Percentiles rank a stretch among this genome's conserved stretches.
These are phyloP conservation scores for Stagonosporopsis cucurbitacearum DNA, from an alignment of 2,329 filamentous ascomycete genomes.

Conservation along the genomic window DNA sequence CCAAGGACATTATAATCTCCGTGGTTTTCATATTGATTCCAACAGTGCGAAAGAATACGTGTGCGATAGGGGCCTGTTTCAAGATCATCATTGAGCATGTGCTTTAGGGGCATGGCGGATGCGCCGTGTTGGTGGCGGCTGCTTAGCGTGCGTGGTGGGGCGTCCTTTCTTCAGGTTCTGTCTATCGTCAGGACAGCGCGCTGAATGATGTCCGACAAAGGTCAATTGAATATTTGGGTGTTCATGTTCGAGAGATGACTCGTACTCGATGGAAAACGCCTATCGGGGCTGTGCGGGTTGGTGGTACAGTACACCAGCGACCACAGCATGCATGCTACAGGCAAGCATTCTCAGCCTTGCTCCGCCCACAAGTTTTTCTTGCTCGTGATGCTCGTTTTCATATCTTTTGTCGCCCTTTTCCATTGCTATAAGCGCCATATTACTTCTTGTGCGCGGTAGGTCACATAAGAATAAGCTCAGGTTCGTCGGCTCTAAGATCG, in stretches of 20 bases:
- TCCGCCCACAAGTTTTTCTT: slow-evolving; percentile 11
- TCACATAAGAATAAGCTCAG: not conserved
- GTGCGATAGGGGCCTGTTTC: not conserved
- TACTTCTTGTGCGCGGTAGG: not conserved
- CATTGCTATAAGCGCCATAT: not conserved
- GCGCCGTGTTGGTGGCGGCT: slow-evolving; percentile 1
- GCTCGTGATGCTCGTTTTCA: not conserved
- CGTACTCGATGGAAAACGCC: not conserved
- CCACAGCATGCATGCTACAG: not conserved
- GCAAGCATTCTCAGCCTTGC: slow-evolving; percentile 17
- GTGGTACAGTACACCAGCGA: not conserved
- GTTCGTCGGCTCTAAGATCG: not conserved
- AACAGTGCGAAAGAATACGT: not conserved
- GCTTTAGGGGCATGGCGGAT: slow-evolving; percentile 35
- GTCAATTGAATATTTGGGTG: not conserved
- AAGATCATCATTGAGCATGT: slow-evolving; percentile 31
- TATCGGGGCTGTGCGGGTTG: not conserved
- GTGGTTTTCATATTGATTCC: not conserved
- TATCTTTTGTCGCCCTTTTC: not conserved
- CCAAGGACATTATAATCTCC: not conserved
- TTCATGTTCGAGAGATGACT: not conserved
- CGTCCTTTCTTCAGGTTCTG: not conserved
- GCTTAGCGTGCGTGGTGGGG: not conserved
- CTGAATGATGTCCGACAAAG: not conserved
- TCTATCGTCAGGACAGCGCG: not conserved